These are phyloP conservation scores for Yamadazyma membranifaciens DNA, from an alignment of 1,139 yeast species.

Conservation along the genomic window DNA sequence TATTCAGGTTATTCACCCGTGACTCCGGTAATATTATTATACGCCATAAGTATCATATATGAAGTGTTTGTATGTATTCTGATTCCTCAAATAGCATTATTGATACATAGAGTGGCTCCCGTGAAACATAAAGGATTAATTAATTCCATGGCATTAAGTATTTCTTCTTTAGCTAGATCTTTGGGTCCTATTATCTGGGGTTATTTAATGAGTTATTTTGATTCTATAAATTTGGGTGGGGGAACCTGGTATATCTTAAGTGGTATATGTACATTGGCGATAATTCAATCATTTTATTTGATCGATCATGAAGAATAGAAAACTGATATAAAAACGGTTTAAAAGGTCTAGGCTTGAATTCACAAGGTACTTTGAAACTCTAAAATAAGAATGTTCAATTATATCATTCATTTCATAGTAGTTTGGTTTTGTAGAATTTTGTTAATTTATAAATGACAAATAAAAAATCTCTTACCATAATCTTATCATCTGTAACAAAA, in stretches of 20 bases:
- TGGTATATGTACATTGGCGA: background rate
- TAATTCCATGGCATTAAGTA: constrained; percentile 48
- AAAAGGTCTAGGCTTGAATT: too few relatives aligned
- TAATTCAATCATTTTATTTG: constrained; percentile 5
- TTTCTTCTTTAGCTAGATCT: constrained; percentile 54
- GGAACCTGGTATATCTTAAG: constrained; percentile 8
- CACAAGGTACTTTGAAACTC: too few relatives aligned
- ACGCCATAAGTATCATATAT: constrained; percentile 25
- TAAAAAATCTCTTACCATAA: too few relatives aligned
- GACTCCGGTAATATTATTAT: constrained; percentile 22
- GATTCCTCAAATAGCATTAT: constrained; percentile 19
- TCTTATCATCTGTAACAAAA: too few relatives aligned
- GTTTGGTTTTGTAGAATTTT: too few relatives aligned
- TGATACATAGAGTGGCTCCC: constrained; percentile 48
- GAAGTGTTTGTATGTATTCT: constrained; percentile 28
- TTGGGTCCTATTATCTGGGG: constrained; percentile 62
- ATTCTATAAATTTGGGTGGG: constrained; percentile 3
- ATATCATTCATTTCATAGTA: too few relatives aligned
- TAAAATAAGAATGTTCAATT: too few relatives aligned
- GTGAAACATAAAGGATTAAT: constrained; percentile 47
- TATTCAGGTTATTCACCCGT: constrained; percentile 23
- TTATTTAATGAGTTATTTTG: constrained; percentile 41
- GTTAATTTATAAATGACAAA: too few relatives aligned
- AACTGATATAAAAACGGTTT: too few relatives aligned
- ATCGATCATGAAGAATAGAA: constrained; percentile 7